Evolutionary conservation across 2,329 filamentous ascomycete genomes (phyloP).

Genomic region (Talaromyces sp.): DNA sequence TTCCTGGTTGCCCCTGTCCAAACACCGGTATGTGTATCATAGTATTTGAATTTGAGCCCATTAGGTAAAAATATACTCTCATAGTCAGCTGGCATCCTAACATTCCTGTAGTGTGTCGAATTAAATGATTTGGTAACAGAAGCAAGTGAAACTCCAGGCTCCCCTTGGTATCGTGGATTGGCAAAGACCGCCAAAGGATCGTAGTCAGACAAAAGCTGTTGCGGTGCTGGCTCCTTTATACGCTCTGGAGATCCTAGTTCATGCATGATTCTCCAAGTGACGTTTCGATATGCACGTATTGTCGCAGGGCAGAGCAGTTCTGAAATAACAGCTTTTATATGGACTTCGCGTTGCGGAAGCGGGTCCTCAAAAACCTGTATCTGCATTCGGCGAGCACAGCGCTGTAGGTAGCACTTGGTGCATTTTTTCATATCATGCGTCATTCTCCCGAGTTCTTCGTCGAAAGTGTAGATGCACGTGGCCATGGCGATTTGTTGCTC

Average conservation of each 20-base stretch:
- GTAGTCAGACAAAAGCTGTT: not conserved
- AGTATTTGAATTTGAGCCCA: not conserved
- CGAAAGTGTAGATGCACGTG: not conserved
- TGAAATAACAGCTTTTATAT: conserved; percentile 45
- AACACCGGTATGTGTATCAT: not conserved
- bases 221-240: not conserved
- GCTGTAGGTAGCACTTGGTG: conserved; percentile 37
- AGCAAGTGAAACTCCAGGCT: conserved; percentile 21
- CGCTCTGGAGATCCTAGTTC: not conserved
- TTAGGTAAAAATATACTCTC: conserved; percentile 42
- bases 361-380: conserved; percentile 47
- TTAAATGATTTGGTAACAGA: conserved; percentile 44
- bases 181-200: not conserved
- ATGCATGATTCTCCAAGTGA: conserved; percentile 44
- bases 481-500: not conserved
- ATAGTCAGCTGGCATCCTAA: conserved; percentile 35
- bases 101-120: conserved; percentile 43
- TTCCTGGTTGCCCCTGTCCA: not conserved
- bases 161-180: not conserved
- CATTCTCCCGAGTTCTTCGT: conserved; percentile 13
- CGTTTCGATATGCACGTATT: conserved; percentile 46
- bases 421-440: conserved; percentile 33
- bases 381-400: conserved; percentile 30
- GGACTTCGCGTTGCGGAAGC: conserved; percentile 34
- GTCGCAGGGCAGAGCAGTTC: conserved; percentile 44